Conservation (phyloP, 495 filamentous ascomycete genomes). For the Hypoxylon cercidicola region DNA sequence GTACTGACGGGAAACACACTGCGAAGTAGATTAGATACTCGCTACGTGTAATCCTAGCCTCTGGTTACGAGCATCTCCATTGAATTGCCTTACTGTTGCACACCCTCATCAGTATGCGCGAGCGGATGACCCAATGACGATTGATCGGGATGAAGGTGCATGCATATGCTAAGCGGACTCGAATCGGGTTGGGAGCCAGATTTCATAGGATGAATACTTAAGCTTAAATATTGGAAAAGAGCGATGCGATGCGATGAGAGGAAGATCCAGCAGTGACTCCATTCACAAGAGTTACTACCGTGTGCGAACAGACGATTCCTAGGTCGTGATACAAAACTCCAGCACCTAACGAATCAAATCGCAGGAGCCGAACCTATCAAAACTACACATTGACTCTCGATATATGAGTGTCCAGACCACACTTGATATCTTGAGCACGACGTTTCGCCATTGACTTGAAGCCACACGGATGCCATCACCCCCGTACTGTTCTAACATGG, state of each 20-base stretch:
- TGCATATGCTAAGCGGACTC: slow-evolving; percentile 3
- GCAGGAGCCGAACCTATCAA: slow-evolving; percentile 14
- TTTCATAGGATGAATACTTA: neutral
- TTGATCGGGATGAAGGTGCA: slow-evolving; percentile 2
- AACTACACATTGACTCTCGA: slow-evolving; percentile 13
- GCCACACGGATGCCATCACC: slow-evolving; percentile 6
- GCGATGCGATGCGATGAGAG: neutral
- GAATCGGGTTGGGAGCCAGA: neutral
- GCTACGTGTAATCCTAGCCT: slow-evolving; percentile 1
- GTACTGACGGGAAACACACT: too few species aligned
- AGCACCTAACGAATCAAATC: slow-evolving; percentile 18
- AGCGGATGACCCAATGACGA: neutral
- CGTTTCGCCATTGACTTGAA: slow-evolving; percentile 20
- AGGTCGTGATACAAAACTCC: slow-evolving; percentile 21
- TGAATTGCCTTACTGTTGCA: slow-evolving; percentile 4
- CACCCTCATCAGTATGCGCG: neutral
- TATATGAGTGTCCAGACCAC: slow-evolving; percentile 13
- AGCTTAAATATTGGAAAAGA: neutral
- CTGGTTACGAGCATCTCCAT: neutral
- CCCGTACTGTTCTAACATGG: slow-evolving; percentile 2
- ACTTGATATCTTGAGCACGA: slow-evolving; percentile 9
- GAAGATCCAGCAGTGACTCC: too few species aligned
- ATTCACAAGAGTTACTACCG: neutral
- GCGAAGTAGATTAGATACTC: neutral
- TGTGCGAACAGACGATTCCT: slow-evolving; percentile 12